phyloP scores from a whole-genome alignment of 305 asterid species.

The Fraxinus velutina region DNA sequence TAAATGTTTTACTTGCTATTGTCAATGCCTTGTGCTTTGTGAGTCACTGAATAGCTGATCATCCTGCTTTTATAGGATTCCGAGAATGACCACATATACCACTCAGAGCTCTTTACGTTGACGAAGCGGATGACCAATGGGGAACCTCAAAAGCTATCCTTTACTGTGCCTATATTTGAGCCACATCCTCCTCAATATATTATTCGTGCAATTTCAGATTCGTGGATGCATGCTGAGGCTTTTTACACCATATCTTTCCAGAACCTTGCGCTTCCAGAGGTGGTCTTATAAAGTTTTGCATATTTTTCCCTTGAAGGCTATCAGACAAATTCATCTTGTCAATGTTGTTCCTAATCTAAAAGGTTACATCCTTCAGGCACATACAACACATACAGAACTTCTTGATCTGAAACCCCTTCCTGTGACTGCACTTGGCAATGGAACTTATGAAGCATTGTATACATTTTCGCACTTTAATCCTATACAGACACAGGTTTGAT shows the following conservation, averaged over 20 bases:
- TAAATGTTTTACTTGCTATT: not conserved
- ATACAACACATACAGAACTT: conserved; percentile 88
- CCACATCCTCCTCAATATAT: conserved; percentile 99
- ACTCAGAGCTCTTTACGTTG: conserved; percentile 83
- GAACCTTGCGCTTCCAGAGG: conserved; percentile 96
- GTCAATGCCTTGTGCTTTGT: conserved; percentile 7
- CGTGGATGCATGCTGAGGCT: conserved; percentile 92
- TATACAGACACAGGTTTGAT: conserved; percentile 91
- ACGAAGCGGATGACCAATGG: conserved; percentile 84
- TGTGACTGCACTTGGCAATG: conserved; percentile 88
- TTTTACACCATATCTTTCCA: conserved; percentile 78
- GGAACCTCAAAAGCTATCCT: conserved; percentile 90
- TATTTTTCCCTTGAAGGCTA: conserved; percentile 18
- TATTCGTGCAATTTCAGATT: conserved; percentile 93
- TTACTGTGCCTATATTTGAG: conserved; percentile 96
- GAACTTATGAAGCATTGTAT: conserved; percentile 74
- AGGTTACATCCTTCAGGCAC: conserved; percentile 54
- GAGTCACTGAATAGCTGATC: conserved; percentile 14
- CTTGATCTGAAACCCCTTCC: conserved; percentile 97
- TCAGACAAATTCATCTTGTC: conserved; percentile 11
- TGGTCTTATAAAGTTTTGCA: conserved; percentile 29
- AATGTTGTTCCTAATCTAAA: conserved; percentile 15
- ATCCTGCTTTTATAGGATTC: conserved; percentile 60
- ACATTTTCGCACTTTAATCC: conserved; percentile 93
- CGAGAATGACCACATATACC: conserved; percentile 95